Base-by-base conservation (phyloP, 306 rosid species). In the Pyrus pyrifolia region DNA sequence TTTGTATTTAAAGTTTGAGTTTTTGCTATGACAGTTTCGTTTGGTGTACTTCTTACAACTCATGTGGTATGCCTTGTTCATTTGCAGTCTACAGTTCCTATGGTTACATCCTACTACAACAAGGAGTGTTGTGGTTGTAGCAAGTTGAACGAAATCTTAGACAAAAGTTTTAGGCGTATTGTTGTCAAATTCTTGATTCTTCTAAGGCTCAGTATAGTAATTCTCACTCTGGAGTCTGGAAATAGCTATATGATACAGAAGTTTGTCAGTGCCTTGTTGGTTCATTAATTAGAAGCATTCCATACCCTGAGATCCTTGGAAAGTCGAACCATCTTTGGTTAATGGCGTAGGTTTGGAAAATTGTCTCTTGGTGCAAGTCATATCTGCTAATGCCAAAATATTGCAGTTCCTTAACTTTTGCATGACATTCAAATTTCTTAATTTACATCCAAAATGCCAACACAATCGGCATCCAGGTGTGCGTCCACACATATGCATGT, bases 1-100 rank as follows among this genome's bases (percentile, higher is more conserved):
- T 71, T 61, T 79, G 73, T 82, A 59, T 72, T 76, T 70, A 14
- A 79, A 21, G 78, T 78, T 52, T 82, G 75, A 68, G 60, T 68
- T 18, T 17, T 23, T 65, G 60, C 72, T 55, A 52, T 66, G 67
- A 51, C 52, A 33, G 45, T 22, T 51, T 51, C 61, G 59, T 40
- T 60, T 67, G 59, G 51, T 81, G 81, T 75, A 78, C 35, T 65
- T 75, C 59, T 23, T 74, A 58, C 65, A 69, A 83, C 52, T 35
- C 52, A 38, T 83, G 70, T 79, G 38, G 65, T 46, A 5, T 33
- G 53, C 73, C 14, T 77, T 81, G 40, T 79, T 71, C 40, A 42
- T 38, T 13, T 65, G 68, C 27, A 79, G 83, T 72, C 45, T 58
- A 44, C 66, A 78, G 45, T 44, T 67, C 13, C 14, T 51, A 17